These are phyloP conservation scores for Leccinum olivaceoglutinosum DNA, from an alignment of 1,284 basidiomycete species.

Conservation along the genomic window DNA sequence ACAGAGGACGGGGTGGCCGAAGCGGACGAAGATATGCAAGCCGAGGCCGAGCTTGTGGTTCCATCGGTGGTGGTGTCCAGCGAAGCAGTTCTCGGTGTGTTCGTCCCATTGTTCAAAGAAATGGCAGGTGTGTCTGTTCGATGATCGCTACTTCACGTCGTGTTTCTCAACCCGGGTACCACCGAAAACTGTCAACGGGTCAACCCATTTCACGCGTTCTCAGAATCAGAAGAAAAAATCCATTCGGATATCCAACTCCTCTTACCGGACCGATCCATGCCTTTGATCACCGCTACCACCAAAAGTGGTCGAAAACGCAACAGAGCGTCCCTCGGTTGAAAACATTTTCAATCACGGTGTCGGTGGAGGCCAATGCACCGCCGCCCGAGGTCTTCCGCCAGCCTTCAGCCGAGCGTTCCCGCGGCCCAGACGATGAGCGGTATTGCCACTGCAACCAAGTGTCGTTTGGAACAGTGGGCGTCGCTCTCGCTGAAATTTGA, in stretches of 20 bases:
- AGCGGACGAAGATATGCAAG: conserved; percentile 43
- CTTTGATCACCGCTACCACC: conserved; percentile 9
- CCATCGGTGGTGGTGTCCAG: conserved; percentile 6
- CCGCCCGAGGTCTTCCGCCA: neutral
- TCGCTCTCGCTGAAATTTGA: neutral
- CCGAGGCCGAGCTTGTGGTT: conserved; percentile 21
- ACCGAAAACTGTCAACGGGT: conserved; percentile 19
- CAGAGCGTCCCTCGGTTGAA: conserved; percentile 27
- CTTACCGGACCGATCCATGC: conserved; percentile 11
- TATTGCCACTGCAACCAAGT: conserved; percentile 78
- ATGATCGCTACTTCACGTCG: neutral
- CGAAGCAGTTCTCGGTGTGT: conserved; percentile 19
- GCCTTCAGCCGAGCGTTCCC: conserved; percentile 15
- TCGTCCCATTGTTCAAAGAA: conserved; percentile 25
- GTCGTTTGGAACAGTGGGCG: conserved; percentile 68
- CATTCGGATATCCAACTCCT: conserved; percentile 8
- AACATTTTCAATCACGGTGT: conserved; percentile 8
- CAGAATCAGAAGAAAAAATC: conserved; percentile 16
- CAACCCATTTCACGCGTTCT: conserved; percentile 9
- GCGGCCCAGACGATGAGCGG: conserved; percentile 45
- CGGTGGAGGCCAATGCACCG: too few relatives aligned
- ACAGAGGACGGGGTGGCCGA: conserved; percentile 24
- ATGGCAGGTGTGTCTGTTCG: conserved; percentile 23
- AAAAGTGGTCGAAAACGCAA: conserved; percentile 29
- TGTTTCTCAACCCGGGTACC: conserved; percentile 5